Base-by-base conservation (phyloP, 2,329 filamentous ascomycete species). In the Aspergillus eucalypticola region DNA sequence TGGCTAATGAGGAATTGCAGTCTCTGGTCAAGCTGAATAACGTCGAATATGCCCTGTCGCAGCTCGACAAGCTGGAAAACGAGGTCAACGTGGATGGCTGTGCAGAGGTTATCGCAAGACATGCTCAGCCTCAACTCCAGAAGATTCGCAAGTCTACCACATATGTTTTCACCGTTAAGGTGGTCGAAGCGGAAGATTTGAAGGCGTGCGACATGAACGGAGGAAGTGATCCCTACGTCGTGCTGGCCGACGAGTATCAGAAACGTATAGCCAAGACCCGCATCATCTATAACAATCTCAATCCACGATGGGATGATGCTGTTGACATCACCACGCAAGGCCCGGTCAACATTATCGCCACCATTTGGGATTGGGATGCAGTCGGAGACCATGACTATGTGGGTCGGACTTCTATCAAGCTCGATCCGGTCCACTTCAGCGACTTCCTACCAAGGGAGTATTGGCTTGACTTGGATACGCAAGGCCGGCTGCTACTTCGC, bases 11-110 rank as follows among this genome's bases (percentile, higher is more conserved):
- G 54, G 75, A 79, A 70, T 79, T 66, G 44, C 67, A 96, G 91
- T 97, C 93, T 5, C 90, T 99, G 69, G 92, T 99, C 63, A 99
- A 98, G 77, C 85, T 99, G 67, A 99, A 99, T 82, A 96, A 99
- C 71, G 88, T 99, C 65, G 94, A 97, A 77, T 98, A 92, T 76
- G 94, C 93, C 5, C 92, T 96, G 78, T 86, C 92, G 59, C 91
- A 96, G 71, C 84, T 99, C 55, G 95, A 99, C 73, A 92, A 90
- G 75, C 83, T 99, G 6, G 94, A 98, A 73, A 88, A 86, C 71
- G 87, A 89, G 60, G 91, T 98, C 82, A 93, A 97, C 69, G 92
- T 96, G 11, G 95, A 99, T 73, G 89, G 85, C 10, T 97, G 92
- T 71, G 93, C 93, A 3, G 88, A 90, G 54, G 86, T 96, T 15